phyloP scores from a whole-genome alignment of 768 basidiomycete species.

The Suillus weaverae region DNA sequence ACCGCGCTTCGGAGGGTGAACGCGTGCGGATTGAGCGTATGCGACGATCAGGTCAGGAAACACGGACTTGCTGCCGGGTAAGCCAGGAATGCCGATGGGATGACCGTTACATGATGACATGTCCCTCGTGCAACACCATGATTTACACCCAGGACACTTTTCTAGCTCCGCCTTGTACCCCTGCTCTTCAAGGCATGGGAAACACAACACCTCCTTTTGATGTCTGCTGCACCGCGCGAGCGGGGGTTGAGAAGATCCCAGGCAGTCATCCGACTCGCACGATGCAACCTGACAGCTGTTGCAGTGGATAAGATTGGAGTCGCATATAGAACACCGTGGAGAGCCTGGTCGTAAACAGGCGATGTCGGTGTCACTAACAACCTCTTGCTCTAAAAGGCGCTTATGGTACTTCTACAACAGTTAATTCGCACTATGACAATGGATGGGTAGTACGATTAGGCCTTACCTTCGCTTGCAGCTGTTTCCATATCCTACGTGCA shows the following conservation, averaged over 20 bases:
- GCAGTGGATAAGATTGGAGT: constrained; percentile 4
- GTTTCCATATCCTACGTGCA: not conserved
- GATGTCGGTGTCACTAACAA: not conserved
- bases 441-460: not conserved
- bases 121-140: not conserved
- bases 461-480: not conserved
- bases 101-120: not conserved
- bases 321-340: constrained; percentile 1
- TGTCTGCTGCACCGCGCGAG: not conserved
- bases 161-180: not conserved
- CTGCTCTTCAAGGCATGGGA: not conserved
- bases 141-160: not conserved
- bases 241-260: not conserved
- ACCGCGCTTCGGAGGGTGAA: not conserved
- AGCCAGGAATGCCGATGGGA: not conserved
- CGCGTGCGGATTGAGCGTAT: not conserved
- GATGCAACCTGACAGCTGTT: not conserved
- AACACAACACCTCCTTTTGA: not conserved
- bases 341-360: not conserved
- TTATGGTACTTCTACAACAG: not conserved
- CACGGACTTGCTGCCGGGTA: not conserved
- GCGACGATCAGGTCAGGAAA: not conserved
- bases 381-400: not conserved
- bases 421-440: not conserved
- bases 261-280: not conserved